Conservation (phyloP, 1,139 yeast genomes). For the Meyerozyma guilliermondii region DNA sequence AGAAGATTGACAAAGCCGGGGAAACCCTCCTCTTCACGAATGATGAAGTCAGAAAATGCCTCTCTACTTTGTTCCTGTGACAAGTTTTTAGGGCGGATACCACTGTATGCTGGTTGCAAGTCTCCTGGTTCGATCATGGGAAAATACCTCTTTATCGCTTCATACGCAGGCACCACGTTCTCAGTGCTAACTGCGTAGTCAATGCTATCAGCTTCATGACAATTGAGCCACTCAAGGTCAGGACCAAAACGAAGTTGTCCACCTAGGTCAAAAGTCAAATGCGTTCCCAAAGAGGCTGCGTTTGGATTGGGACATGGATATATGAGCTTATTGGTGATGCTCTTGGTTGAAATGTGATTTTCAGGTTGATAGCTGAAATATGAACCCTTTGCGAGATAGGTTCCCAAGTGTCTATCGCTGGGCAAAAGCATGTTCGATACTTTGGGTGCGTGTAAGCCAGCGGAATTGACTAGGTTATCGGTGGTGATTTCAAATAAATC, state of each 20-base stretch:
- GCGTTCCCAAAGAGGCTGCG: slow-evolving; percentile 78
- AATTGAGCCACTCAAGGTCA: slow-evolving; percentile 74
- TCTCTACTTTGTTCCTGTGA: slow-evolving; percentile 35
- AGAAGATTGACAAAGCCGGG: slow-evolving; percentile 77
- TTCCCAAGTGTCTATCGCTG: slow-evolving; percentile 47
- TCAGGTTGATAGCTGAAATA: slow-evolving; percentile 57
- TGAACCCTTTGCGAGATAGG: slow-evolving; percentile 79
- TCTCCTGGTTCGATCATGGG: slow-evolving; percentile 50
- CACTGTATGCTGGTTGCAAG: slow-evolving; percentile 66
- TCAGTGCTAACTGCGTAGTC: slow-evolving; percentile 44
- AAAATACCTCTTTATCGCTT: slow-evolving; percentile 58
- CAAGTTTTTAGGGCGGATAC: slow-evolving; percentile 73
- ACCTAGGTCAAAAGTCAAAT: slow-evolving; percentile 76
- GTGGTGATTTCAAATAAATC: slow-evolving; percentile 44
- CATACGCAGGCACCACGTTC: slow-evolving; percentile 51
- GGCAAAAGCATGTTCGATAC: slow-evolving; percentile 71
- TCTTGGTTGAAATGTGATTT: slow-evolving; percentile 24
- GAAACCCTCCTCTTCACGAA: slow-evolving; percentile 56
- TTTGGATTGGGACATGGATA: slow-evolving; percentile 80
- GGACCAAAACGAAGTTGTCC: slow-evolving; percentile 86
- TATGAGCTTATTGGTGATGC: slow-evolving; percentile 39
- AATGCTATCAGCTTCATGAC: slow-evolving; percentile 23
- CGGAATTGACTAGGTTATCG: slow-evolving; percentile 65
- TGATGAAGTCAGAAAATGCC: slow-evolving; percentile 66
- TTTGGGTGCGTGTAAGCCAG: slow-evolving; percentile 70